phyloP scores from a whole-genome alignment of 2,329 filamentous ascomycete genomes.

The Penicillium hesseltinei region DNA sequence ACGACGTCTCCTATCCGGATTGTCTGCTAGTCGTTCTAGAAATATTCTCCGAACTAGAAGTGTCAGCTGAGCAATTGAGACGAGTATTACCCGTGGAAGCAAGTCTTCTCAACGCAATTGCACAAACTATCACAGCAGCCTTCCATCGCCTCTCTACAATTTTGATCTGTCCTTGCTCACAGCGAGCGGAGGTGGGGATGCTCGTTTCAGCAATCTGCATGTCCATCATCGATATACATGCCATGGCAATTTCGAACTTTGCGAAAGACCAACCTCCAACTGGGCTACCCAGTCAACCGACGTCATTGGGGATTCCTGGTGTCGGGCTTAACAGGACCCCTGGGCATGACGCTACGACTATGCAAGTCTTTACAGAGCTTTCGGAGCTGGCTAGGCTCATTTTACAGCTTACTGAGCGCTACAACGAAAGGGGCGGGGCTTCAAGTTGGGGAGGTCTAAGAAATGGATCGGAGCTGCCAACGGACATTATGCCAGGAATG shows the following conservation, averaged over 20 bases:
- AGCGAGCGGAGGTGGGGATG: conserved; percentile 7
- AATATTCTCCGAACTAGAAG: conserved; percentile 2
- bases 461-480: neutral
- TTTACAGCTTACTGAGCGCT: conserved; percentile 10
- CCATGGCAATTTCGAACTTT: neutral
- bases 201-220: conserved; percentile 10
- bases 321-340: neutral
- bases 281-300: neutral
- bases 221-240: conserved; percentile 7
- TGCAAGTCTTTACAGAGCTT: conserved; percentile 7
- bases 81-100: neutral
- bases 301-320: neutral
- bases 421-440: neutral
- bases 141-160: conserved; percentile 9
- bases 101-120: neutral
- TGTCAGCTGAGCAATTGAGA: neutral
- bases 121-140: neutral
- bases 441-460: neutral
- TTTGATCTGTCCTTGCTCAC: conserved; percentile 12
- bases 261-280: neutral
- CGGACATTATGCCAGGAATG: neutral
- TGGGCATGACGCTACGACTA: neutral
- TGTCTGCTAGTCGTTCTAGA: neutral
- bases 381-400: conserved; percentile 11
- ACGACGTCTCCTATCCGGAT: neutral